Conservation (phyloP, 2,329 filamentous ascomycete species). For the Xylogone sp. region DNA sequence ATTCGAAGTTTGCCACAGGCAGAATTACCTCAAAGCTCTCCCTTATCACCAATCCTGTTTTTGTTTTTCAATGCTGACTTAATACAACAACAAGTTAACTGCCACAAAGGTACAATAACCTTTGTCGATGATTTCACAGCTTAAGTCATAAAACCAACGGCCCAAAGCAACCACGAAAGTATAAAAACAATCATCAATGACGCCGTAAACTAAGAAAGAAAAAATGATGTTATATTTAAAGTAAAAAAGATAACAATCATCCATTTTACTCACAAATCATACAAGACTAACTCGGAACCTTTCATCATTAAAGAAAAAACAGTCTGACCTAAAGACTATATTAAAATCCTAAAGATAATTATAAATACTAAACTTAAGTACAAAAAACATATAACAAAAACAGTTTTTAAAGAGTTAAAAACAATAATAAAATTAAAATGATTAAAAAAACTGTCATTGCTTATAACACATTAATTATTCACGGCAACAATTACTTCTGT, state of each 20-base stretch:
- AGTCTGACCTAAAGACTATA: constrained; percentile 5
- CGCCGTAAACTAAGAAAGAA: constrained; percentile 19
- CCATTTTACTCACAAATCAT: constrained; percentile 7
- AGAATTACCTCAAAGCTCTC: too few relatives aligned
- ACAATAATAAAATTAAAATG: constrained; percentile 16
- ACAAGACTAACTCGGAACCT: constrained; percentile 1
- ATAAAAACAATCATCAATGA: constrained; percentile 22
- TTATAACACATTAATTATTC: constrained; percentile 21
- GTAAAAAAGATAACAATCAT: constrained; percentile 22
- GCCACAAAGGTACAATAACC: constrained; percentile 22
- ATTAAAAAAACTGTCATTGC: constrained; percentile 10
- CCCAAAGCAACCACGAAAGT: constrained; percentile 15
- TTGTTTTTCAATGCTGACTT: too few relatives aligned
- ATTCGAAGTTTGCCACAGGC: too few relatives aligned
- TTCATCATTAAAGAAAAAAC: constrained; percentile 7
- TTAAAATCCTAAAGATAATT: constrained; percentile 17
- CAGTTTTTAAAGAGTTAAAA: constrained; percentile 18
- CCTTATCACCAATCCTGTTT: too few relatives aligned
- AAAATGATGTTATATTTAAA: constrained; percentile 23
- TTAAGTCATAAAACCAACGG: constrained; percentile 11
- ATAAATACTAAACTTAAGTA: constrained; percentile 22
- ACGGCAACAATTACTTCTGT: constrained; percentile 17
- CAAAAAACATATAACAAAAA: constrained; percentile 21
- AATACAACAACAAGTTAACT: constrained; percentile 23
- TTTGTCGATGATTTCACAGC: constrained; percentile 25